A percentile compares a stretch with the other conserved stretches of the same genome.
phyloP scores from a whole-genome alignment of 2,329 filamentous ascomycete species.

The Beauveria sp. region DNA sequence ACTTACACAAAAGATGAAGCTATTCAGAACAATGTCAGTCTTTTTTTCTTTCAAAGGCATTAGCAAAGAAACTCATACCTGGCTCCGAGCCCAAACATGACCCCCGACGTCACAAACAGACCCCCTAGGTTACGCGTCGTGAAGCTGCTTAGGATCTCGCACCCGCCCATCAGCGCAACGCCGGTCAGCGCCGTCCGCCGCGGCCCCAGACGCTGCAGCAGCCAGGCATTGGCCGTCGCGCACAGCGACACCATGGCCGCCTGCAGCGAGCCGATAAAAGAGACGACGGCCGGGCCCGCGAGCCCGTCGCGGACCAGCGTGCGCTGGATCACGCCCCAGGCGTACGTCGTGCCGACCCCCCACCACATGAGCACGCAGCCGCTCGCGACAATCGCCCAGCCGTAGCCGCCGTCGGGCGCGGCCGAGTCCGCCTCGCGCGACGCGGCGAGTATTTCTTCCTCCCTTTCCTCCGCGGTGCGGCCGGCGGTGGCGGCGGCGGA shows the following conservation, averaged over 20 bases:
- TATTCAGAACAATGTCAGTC: conserved; percentile 9
- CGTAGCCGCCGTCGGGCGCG: conserved; percentile 48
- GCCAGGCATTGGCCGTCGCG: conserved; percentile 43
- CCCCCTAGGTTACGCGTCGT: conserved; percentile 26
- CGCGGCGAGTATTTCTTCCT: conserved; percentile 28
- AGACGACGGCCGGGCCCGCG: conserved; percentile 42
- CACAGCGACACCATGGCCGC: conserved; percentile 42
- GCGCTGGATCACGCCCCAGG: conserved; percentile 54
- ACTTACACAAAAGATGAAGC: conserved; percentile 31
- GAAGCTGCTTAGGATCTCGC: conserved; percentile 37
- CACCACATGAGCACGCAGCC: conserved; percentile 48
- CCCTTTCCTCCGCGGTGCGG: not conserved
- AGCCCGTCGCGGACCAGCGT: conserved; percentile 43
- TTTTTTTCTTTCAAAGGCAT: too few species aligned
- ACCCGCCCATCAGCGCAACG: conserved; percentile 40
- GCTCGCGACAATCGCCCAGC: conserved; percentile 45
- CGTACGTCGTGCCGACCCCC: conserved; percentile 48
- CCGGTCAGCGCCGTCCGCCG: conserved; percentile 40
- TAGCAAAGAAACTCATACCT: conserved; percentile 16
- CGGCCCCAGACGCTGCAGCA: conserved; percentile 43
- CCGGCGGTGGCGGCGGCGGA: not conserved
- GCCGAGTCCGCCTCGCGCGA: conserved; percentile 37
- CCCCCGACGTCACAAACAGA: conserved; percentile 27
- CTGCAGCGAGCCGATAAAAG: conserved; percentile 50
- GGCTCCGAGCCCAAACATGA: conserved; percentile 26